phyloP scores from a whole-genome alignment of 1,284 basidiomycete species.

The Moesziomyces sp. region DNA sequence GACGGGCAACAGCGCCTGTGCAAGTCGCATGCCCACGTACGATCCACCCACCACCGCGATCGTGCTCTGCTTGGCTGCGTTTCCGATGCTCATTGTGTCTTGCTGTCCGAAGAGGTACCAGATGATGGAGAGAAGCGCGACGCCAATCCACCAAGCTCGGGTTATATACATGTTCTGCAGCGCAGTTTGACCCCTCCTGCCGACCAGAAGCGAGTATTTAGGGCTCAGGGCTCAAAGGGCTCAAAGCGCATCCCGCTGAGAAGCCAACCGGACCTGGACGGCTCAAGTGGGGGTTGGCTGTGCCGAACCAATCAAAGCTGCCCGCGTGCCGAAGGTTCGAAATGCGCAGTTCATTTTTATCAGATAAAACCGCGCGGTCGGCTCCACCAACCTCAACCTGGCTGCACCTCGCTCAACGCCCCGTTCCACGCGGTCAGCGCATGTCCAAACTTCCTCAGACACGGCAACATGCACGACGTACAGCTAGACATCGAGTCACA shows the following conservation, averaged over 20 bases:
- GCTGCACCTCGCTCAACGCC: neutral
- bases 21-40: conserved; percentile 49
- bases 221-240: too few species aligned
- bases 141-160: neutral
- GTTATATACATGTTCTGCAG: conserved; percentile 7
- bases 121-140: conserved; percentile 1
- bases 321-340: neutral
- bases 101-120: neutral
- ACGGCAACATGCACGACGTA: neutral
- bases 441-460: neutral
- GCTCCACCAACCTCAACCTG: neutral
- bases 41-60: conserved; percentile 43
- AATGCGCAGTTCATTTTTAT: neutral
- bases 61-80: conserved; percentile 13
- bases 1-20: conserved; percentile 66
- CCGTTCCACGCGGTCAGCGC: neutral
- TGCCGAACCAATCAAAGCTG: neutral
- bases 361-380: neutral
- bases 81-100: conserved; percentile 7
- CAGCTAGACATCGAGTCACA: neutral
- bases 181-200: neutral
- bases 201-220: neutral
- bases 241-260: neutral
- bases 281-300: neutral
- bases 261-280: neutral